These are phyloP conservation scores for Knoxia roxburghii DNA, from an alignment of 257 asterid species.

Conservation along the genomic window DNA sequence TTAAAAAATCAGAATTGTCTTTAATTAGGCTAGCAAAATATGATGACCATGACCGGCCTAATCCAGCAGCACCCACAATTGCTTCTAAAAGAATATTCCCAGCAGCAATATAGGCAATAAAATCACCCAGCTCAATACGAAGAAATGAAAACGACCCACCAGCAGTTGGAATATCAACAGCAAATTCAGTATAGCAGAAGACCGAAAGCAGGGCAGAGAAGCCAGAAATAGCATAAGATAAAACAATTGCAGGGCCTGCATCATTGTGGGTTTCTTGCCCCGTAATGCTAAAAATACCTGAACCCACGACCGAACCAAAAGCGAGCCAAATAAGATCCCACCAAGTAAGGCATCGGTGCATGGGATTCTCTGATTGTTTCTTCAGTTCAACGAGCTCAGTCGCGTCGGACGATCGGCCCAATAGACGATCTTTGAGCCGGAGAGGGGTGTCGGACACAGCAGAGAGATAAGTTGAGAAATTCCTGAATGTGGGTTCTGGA, in stretches of 20 bases:
- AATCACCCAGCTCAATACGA: conserved; percentile 88
- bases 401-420: conserved; percentile 61
- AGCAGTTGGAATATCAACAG: conserved; percentile 88
- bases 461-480: conserved; percentile 46
- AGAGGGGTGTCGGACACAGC: conserved; percentile 58
- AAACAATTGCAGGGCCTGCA: conserved; percentile 88
- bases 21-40: conserved; percentile 62
- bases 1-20: conserved; percentile 49
- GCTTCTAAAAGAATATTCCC: conserved; percentile 80
- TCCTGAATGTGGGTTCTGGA: conserved; percentile 83
- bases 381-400: conserved; percentile 49
- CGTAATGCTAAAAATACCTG: conserved; percentile 85
- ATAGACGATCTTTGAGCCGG: conserved; percentile 73
- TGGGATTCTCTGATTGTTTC: conserved; percentile 64
- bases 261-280: conserved; percentile 64
- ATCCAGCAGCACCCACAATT: conserved; percentile 90
- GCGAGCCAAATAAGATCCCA: conserved; percentile 95
- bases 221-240: conserved; percentile 78
- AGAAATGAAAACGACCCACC: conserved; percentile 92
- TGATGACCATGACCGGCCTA: conserved; percentile 92
- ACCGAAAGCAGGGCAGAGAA: conserved; percentile 80
- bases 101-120: conserved; percentile 83
- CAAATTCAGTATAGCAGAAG: conserved; percentile 82
- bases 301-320: conserved; percentile 89
- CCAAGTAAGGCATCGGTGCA: conserved; percentile 84